Percentiles rank a stretch among this genome's conserved stretches.
phyloP scores from a whole-genome alignment of 1,284 basidiomycete species.

The Sporisorium sorghi region DNA sequence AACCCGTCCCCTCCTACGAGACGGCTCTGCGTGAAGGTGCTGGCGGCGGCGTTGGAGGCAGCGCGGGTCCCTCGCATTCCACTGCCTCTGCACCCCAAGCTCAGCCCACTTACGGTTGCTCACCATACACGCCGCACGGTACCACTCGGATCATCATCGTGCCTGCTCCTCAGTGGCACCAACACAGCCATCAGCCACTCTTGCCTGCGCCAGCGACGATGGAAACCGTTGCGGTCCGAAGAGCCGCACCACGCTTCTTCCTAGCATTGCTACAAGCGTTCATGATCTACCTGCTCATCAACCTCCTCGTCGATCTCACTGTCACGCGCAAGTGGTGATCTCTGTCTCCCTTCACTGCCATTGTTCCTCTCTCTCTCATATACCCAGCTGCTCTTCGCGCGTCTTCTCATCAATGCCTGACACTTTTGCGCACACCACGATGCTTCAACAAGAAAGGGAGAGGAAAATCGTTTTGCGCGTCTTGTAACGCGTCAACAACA shows the following conservation, averaged over 20 bases:
- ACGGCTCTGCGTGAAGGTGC: conserved; percentile 43
- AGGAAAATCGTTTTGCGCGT: neutral
- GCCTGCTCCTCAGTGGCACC: conserved; percentile 30
- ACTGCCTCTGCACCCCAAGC: conserved; percentile 1
- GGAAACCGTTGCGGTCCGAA: conserved; percentile 11
- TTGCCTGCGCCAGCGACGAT: conserved; percentile 21
- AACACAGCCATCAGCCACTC: conserved; percentile 13
- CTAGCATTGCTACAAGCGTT: conserved; percentile 35
- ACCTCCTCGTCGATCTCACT: conserved; percentile 34
- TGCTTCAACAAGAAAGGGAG: neutral
- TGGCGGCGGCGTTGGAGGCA: conserved; percentile 24
- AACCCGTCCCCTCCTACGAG: conserved; percentile 52
- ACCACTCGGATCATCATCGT: conserved; percentile 43
- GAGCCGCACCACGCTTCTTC: conserved; percentile 38
- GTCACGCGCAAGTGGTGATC: conserved; percentile 40
- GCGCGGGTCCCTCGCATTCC: conserved; percentile 22
- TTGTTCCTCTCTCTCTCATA: neutral
- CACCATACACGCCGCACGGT: conserved; percentile 39
- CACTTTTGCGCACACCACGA: neutral
- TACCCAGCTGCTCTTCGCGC: conserved; percentile 7
- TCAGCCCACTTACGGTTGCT: conserved; percentile 32
- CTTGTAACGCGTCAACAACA: too few species aligned
- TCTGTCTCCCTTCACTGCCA: too few species aligned
- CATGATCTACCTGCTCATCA: conserved; percentile 48
- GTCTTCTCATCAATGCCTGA: neutral